phyloP scores from a whole-genome alignment of 768 basidiomycete species.

The Boletus barrowsii region DNA sequence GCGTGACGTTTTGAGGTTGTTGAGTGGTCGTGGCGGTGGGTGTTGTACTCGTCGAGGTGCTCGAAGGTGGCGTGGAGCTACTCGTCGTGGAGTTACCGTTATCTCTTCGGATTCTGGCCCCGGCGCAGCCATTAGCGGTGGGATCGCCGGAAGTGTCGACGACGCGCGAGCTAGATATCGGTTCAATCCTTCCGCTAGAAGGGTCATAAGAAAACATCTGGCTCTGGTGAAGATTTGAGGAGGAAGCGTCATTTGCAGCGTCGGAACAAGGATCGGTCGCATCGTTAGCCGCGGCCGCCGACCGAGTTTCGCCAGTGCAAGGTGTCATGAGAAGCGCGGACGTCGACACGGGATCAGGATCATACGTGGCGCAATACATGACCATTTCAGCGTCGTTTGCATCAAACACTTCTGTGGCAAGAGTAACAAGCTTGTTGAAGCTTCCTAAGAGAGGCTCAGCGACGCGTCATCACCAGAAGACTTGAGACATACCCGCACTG shows the following conservation, averaged over 20 bases:
- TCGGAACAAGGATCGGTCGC: slow-evolving; percentile 9
- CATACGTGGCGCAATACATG: slow-evolving; percentile 60
- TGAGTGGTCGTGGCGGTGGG: slow-evolving; percentile 12
- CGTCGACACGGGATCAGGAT: slow-evolving; percentile 46
- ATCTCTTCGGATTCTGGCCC: slow-evolving; percentile 16
- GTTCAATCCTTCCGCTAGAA: slow-evolving; percentile 46
- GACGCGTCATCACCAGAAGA: neutral
- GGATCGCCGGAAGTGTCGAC: neutral
- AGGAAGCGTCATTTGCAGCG: slow-evolving; percentile 1
- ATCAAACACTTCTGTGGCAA: slow-evolving; percentile 46
- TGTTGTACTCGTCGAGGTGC: slow-evolving; percentile 12
- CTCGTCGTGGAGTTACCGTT: slow-evolving; percentile 4
- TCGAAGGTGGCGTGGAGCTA: slow-evolving; percentile 11
- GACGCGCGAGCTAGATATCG: slow-evolving; percentile 39
- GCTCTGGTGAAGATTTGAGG: slow-evolving; percentile 35
- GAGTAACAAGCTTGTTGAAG: slow-evolving; percentile 34
- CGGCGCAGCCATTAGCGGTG: neutral
- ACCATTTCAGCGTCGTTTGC: slow-evolving; percentile 33
- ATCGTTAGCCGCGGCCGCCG: neutral
- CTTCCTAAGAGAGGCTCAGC: slow-evolving; percentile 11
- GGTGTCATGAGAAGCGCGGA: slow-evolving; percentile 49
- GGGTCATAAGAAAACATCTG: slow-evolving; percentile 61
- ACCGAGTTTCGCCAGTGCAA: slow-evolving; percentile 40
- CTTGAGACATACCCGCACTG: slow-evolving; percentile 9
- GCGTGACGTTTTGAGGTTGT: slow-evolving; percentile 40